Percentiles rank a stretch among this genome's conserved stretches.
Evolutionary conservation across 495 filamentous ascomycete species (phyloP).

Genomic region (Terfezia boudieri): DNA sequence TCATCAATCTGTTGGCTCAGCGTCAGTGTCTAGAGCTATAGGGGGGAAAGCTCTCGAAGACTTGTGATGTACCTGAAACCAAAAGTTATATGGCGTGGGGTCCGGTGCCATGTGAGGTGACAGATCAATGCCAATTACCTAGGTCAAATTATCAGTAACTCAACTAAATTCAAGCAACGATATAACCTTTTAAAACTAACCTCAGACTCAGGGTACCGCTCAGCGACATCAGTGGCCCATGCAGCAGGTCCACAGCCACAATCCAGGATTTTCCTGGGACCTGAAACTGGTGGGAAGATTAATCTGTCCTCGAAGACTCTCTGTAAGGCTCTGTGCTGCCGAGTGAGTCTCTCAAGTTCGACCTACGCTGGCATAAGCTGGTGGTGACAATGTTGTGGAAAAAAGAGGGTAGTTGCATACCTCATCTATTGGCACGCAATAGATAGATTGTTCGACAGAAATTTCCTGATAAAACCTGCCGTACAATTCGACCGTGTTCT

Average conservation of each 20-base stretch:
- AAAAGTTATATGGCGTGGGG: conserved; percentile 13
- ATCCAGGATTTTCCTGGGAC: conserved; percentile 47
- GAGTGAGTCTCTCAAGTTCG: conserved; percentile 53
- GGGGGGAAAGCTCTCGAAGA: background rate
- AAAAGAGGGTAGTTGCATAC: conserved; percentile 27
- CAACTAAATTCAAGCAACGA: conserved; percentile 4
- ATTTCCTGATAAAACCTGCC: conserved; percentile 51
- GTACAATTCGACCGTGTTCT: conserved; percentile 40
- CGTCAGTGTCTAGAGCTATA: background rate
- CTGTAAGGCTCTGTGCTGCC: conserved; percentile 47
- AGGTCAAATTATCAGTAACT: background rate
- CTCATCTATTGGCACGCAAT: conserved; percentile 68
- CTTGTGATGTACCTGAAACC: conserved; percentile 11
- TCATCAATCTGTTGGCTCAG: conserved; percentile 38
- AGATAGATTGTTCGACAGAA: conserved; percentile 47
- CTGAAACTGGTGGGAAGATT: conserved; percentile 53
- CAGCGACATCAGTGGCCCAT: conserved; percentile 38
- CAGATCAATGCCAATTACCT: conserved; percentile 71
- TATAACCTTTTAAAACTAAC: conserved; percentile 22
- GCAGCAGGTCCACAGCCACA: conserved; percentile 48
- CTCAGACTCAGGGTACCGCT: conserved; percentile 49
- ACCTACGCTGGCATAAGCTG: conserved; percentile 30
- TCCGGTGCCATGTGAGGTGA: conserved; percentile 52
- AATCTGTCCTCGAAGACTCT: conserved; percentile 51
- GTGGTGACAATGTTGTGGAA: conserved; percentile 1